Evolutionary conservation across 1,284 basidiomycete genomes (phyloP).

Genomic region (Boletus smithii): DNA sequence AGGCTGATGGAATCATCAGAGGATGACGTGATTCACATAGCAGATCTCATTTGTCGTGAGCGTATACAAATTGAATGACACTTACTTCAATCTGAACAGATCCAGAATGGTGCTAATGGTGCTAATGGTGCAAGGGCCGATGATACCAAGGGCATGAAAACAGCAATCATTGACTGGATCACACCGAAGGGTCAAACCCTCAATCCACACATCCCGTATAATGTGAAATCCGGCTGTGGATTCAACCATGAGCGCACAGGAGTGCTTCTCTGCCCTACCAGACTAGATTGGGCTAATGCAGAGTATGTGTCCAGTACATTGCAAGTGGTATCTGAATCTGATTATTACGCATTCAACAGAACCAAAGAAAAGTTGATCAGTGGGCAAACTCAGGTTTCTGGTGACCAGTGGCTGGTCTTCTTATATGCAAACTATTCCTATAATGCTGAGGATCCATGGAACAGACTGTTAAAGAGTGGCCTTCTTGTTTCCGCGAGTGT

Average conservation of each 20-base stretch:
- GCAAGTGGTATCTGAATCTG: too few species aligned
- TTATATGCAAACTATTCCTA: background rate
- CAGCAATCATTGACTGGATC: background rate
- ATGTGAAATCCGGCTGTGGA: background rate
- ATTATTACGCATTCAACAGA: too few species aligned
- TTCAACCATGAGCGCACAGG: background rate
- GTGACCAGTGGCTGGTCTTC: background rate
- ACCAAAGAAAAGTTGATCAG: background rate
- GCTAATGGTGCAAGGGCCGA: conserved; percentile 9
- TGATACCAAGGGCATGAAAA: conserved; percentile 9
- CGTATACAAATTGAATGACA: too few species aligned
- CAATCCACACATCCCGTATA: background rate
- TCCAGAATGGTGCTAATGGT: conserved; percentile 16
- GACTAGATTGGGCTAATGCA: background rate
- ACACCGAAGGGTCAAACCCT: background rate
- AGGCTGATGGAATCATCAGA: too few species aligned
- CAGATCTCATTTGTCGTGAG: too few species aligned
- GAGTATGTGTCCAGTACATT: too few species aligned
- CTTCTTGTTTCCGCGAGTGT: too few species aligned
- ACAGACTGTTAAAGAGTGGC: background rate
- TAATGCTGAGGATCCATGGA: background rate
- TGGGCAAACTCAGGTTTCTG: background rate
- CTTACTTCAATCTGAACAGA: too few species aligned
- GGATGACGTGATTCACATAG: too few species aligned
- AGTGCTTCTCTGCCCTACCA: background rate